A percentile compares a stretch with the other conserved stretches of the same genome.
These are phyloP conservation scores for Phytophthora foliorum DNA, from an alignment of 352 stramenopile species.

Conservation along the genomic window DNA sequence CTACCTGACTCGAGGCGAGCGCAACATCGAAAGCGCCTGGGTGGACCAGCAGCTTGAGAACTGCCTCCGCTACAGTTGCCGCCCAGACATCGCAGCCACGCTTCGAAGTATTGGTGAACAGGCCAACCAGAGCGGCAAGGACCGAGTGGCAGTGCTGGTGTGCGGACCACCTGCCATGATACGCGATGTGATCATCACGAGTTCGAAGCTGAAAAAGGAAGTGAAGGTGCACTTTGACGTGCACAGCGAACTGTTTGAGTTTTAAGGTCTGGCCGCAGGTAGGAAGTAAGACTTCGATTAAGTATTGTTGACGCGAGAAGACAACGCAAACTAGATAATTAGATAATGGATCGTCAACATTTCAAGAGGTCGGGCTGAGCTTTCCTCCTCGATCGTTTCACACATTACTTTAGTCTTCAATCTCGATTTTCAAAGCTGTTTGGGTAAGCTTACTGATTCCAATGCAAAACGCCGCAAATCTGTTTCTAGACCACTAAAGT, in stretches of 20 bases:
- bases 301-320: too few relatives aligned
- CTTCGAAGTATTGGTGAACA: conserved; percentile 42
- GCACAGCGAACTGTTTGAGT: conserved; percentile 46
- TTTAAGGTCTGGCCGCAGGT: conserved; percentile 17
- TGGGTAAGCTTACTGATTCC: background rate
- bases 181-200: conserved; percentile 33
- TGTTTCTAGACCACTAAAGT: conserved; percentile 35
- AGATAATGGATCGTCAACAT: too few relatives aligned
- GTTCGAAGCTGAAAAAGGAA: conserved; percentile 27
- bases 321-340: too few relatives aligned
- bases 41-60: conserved; percentile 36
- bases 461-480: conserved; percentile 31
- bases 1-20: conserved; percentile 42
- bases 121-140: conserved; percentile 33
- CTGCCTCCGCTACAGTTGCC: conserved; percentile 31
- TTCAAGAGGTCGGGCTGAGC: too few relatives aligned
- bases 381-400: too few relatives aligned
- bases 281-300: too few relatives aligned
- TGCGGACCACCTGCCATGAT: conserved; percentile 50
- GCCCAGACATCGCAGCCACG: conserved; percentile 34
- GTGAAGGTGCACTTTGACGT: conserved; percentile 55
- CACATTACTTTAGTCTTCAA: too few relatives aligned
- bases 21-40: conserved; percentile 33
- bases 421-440: background rate
- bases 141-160: conserved; percentile 52